Evolutionary conservation across 2,329 filamentous ascomycete genomes (phyloP).

Genomic region (Knoxdaviesia capensis): DNA sequence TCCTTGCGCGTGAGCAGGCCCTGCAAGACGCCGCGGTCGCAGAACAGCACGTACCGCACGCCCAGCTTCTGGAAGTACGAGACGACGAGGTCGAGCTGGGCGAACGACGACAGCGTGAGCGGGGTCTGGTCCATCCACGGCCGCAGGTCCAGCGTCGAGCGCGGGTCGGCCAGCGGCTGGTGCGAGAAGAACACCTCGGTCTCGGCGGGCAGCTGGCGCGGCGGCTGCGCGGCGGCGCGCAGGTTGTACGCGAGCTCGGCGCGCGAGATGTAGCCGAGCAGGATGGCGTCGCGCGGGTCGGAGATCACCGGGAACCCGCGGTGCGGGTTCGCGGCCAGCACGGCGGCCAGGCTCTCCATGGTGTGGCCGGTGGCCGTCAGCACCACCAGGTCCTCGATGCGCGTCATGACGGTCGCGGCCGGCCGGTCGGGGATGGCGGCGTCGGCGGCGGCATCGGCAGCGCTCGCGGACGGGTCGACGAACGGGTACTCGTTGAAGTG

Average conservation of each 20-base stretch:
- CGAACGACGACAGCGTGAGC: conserved; percentile 63
- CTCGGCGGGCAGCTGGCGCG: conserved; percentile 40
- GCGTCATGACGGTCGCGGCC: conserved; percentile 79
- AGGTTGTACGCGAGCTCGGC: conserved; percentile 76
- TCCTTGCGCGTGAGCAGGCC: conserved; percentile 94
- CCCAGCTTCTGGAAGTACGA: conserved; percentile 91
- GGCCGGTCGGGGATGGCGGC: conserved; percentile 58
- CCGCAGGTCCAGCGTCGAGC: conserved; percentile 62
- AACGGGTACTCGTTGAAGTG: conserved; percentile 90
- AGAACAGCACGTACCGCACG: conserved; percentile 74
- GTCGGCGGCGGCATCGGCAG: conserved; percentile 49
- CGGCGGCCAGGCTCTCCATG: conserved; percentile 48
- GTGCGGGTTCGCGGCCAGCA: conserved; percentile 57
- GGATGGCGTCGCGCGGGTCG: conserved; percentile 53
- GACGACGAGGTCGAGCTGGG: conserved; percentile 65
- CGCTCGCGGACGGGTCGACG: conserved; percentile 64
- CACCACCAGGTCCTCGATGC: conserved; percentile 73
- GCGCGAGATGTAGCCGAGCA: conserved; percentile 86
- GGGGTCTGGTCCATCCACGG: conserved; percentile 99
- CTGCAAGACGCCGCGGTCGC: conserved; percentile 59
- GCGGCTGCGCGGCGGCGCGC: conserved; percentile 33
- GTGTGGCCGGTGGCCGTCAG: conserved; percentile 80
- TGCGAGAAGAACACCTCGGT: conserved; percentile 74
- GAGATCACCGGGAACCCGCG: conserved; percentile 84
- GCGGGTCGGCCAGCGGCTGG: conserved; percentile 60